Percentiles rank a stretch among this genome's conserved stretches.
Conservation (phyloP, 805 yeast genomes). For the Metschnikowia koreensis region DNA sequence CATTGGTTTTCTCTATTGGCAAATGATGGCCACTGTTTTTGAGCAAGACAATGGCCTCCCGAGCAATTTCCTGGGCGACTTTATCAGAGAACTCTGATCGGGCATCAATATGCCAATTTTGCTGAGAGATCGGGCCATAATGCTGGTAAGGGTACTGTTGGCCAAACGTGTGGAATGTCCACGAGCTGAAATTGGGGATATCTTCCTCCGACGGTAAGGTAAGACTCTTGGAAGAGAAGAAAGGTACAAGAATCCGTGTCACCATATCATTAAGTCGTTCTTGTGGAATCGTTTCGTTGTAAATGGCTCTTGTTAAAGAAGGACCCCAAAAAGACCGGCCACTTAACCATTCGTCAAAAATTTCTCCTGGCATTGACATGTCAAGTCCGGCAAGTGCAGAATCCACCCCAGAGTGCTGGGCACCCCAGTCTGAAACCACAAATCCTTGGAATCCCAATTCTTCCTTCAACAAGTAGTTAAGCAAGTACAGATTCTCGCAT, state of each 20-base stretch:
- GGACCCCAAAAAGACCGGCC: slow-evolving; percentile 61
- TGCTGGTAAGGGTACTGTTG: slow-evolving; percentile 53
- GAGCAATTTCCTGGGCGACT: slow-evolving; percentile 51
- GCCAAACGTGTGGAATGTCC: slow-evolving; percentile 57
- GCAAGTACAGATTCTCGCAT: slow-evolving; percentile 56
- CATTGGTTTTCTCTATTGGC: slow-evolving; percentile 49
- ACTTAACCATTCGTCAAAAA: slow-evolving; percentile 50
- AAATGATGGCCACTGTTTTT: slow-evolving; percentile 51
- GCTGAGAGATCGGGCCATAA: slow-evolving; percentile 51
- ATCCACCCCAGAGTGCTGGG: slow-evolving; percentile 55
- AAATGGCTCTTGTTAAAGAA: slow-evolving; percentile 50
- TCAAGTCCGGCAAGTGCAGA: slow-evolving; percentile 60
- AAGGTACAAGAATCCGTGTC: slow-evolving; percentile 55
- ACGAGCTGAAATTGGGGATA: slow-evolving; percentile 54
- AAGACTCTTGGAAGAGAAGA: slow-evolving; percentile 43
- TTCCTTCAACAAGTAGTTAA: slow-evolving; percentile 55
- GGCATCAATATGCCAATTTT: slow-evolving; percentile 56
- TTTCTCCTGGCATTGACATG: slow-evolving; percentile 65
- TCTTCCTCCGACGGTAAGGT: slow-evolving; percentile 41
- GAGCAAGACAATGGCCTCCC: slow-evolving; percentile 55
- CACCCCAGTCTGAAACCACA: slow-evolving; percentile 69
- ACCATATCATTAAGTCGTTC: slow-evolving; percentile 62
- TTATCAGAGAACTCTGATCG: slow-evolving; percentile 47
- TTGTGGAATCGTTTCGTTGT: slow-evolving; percentile 54
- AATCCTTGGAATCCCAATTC: slow-evolving; percentile 68